Base-by-base conservation (phyloP, 352 stramenopile species). In the Phytophthora fragariaefolia region DNA sequence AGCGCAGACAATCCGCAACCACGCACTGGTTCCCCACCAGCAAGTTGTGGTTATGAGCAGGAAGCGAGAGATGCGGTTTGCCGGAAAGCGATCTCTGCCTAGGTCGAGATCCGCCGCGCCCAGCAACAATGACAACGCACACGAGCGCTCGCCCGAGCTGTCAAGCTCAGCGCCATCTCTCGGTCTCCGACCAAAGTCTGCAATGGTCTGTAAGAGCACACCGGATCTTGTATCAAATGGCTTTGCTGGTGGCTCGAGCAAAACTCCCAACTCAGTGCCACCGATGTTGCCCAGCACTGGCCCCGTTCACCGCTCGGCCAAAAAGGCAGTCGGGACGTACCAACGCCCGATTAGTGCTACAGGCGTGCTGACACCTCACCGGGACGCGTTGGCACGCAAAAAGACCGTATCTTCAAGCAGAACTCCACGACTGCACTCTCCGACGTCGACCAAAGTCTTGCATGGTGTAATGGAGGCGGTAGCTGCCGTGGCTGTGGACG, bases 201-300 rank as follows among this genome's bases (percentile, higher is more conserved):
- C 79, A 22, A 64, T 70, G 51, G 59, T 80, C 6, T 87, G 73
- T 63, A 85, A 65, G 47, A 88, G 74, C 67, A 76, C 77, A 13
- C 53, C 74, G 1, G 69, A 76, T 4, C 45, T 86, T 18, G 60
- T 80, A 6, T 65, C 59, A 2, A 66, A 55, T 18, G 62, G 45
- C 15, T 30, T 58, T 6, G 17, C 22, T 22, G n/a, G 13, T 8
- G 51, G 55, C 0, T 46, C 46, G 2, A 3, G 52, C 13, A 60
- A 57, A 27, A 55, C 13, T 24, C 43, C 5, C 24, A 40, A 20
- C 13, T 6, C 22, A 9, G 54, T 10, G 18, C 34, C 32, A 6
- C 36, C 24, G 5, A 12, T 60, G 7, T 17, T 17, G 49, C 45
- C 48, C 48, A 27, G 40, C 10, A 18, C 9, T 3, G 28, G 1